These are phyloP conservation scores for Terana coerulea DNA, from an alignment of 768 basidiomycete species.

Conservation along the genomic window DNA sequence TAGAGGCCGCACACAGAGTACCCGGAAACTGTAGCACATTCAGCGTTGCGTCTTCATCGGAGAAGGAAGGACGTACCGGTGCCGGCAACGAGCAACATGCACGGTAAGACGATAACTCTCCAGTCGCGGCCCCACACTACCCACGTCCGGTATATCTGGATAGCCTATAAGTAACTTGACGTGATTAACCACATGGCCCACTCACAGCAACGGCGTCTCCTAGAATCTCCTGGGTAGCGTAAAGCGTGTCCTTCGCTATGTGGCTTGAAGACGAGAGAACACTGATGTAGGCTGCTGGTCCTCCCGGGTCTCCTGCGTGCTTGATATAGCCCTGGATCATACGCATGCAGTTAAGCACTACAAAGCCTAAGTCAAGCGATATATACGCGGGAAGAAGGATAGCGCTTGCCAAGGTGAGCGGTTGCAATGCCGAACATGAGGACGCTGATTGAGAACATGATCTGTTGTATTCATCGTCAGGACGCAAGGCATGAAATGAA, in stretches of 20 bases:
- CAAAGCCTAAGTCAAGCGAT: neutral
- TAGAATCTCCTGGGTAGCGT: constrained; percentile 8
- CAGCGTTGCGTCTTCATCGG: neutral
- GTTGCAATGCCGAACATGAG: constrained; percentile 7
- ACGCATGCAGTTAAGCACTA: constrained; percentile 10
- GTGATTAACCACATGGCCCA: neutral
- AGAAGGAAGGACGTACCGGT: constrained; percentile 11
- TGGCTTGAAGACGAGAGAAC: constrained; percentile 8
- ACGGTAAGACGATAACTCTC: constrained; percentile 14
- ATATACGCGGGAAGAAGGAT: neutral
- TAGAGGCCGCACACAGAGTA: neutral
- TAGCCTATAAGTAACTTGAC: neutral
- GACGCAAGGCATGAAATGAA: neutral
- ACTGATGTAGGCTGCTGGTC: constrained; percentile 1
- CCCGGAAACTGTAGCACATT: constrained; percentile 18
- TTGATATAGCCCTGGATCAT: constrained; percentile 10
- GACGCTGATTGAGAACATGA: constrained; percentile 9
- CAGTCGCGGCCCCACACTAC: constrained; percentile 18
- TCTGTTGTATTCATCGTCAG: neutral
- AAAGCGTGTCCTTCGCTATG: constrained; percentile 9
- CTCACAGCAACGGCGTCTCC: constrained; percentile 9
- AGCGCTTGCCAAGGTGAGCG: neutral
- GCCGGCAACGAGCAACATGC: constrained; percentile 14
- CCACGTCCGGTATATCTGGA: constrained; percentile 10
- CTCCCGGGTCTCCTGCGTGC: constrained; percentile 4